Percentiles rank a stretch among this genome's conserved stretches.
phyloP scores from a whole-genome alignment of 2,329 filamentous ascomycete species.

The Aureobasidium melanogenum region DNA sequence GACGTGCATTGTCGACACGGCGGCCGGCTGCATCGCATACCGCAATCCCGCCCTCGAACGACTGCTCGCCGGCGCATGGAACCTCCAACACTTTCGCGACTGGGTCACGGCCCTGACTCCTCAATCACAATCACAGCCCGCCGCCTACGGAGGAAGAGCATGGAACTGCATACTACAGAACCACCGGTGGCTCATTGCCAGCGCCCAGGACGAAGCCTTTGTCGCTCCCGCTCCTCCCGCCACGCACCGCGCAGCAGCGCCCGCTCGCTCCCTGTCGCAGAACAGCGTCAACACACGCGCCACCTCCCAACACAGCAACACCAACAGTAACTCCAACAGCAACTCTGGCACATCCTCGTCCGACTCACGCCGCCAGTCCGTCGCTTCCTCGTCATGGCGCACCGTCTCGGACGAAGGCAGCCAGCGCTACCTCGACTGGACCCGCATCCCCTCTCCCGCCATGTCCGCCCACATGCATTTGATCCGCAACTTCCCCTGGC shows the following conservation, averaged over 20 bases:
- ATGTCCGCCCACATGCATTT: slow-evolving; percentile 13
- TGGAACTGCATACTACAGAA: slow-evolving; percentile 1
- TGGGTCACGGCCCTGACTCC: not conserved
- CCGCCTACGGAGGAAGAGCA: not conserved
- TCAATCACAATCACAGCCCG: no score
- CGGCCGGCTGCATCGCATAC: not conserved
- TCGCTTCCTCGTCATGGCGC: slow-evolving; percentile 8
- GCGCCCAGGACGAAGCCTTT: not conserved
- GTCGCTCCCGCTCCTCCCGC: not conserved
- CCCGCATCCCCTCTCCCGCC: not conserved
- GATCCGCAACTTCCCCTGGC: slow-evolving; percentile 22
- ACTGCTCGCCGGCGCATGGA: not conserved
- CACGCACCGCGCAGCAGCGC: not conserved
- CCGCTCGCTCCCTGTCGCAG: not conserved
- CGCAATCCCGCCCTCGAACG: slow-evolving; percentile 7
- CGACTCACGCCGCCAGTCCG: not conserved
- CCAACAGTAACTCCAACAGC: no score
- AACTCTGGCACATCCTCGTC: not conserved
- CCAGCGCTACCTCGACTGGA: slow-evolving; percentile 8
- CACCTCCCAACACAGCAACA: not conserved
- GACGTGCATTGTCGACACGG: not conserved
- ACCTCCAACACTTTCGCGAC: not conserved
- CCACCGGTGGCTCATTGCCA: not conserved
- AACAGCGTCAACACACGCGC: not conserved
- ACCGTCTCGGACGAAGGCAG: slow-evolving; percentile 3